Evolutionary conservation across 306 rosid species (phyloP).

Genomic region (Vicia faba): DNA sequence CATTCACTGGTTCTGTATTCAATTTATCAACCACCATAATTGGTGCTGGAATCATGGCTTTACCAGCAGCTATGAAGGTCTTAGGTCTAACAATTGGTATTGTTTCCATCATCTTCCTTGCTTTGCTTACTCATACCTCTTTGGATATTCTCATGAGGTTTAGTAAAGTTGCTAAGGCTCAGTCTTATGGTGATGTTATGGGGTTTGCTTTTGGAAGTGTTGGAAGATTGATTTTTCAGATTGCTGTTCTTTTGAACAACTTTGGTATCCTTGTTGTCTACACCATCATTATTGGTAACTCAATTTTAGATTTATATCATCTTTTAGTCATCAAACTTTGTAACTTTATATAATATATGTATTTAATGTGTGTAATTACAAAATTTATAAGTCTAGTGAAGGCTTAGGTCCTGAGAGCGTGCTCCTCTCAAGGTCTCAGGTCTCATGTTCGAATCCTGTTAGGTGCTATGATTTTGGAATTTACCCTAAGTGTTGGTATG

Average conservation of each 20-base stretch:
- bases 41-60: constrained; percentile 80
- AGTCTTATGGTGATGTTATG: constrained; percentile 54
- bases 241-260: constrained; percentile 58
- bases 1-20: constrained; percentile 57
- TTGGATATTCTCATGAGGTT: constrained; percentile 62
- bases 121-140: constrained; percentile 54
- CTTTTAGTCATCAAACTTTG: background rate
- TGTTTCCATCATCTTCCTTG: constrained; percentile 49
- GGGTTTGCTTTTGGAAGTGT: constrained; percentile 53
- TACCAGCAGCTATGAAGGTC: constrained; percentile 77
- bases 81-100: constrained; percentile 56
- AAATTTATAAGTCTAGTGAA: too few relatives aligned
- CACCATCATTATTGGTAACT: constrained; percentile 64
- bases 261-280: constrained; percentile 69
- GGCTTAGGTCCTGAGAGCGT: too few relatives aligned
- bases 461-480: too few relatives aligned
- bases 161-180: constrained; percentile 48
- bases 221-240: constrained; percentile 53
- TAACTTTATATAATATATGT: background rate
- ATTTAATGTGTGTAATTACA: background rate
- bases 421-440: too few relatives aligned
- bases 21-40: constrained; percentile 68
- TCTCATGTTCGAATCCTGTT: too few relatives aligned
- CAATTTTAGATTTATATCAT: background rate
- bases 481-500: background rate